These are phyloP conservation scores for Candida chauliodis DNA, from an alignment of 805 yeast species.

Conservation along the genomic window DNA sequence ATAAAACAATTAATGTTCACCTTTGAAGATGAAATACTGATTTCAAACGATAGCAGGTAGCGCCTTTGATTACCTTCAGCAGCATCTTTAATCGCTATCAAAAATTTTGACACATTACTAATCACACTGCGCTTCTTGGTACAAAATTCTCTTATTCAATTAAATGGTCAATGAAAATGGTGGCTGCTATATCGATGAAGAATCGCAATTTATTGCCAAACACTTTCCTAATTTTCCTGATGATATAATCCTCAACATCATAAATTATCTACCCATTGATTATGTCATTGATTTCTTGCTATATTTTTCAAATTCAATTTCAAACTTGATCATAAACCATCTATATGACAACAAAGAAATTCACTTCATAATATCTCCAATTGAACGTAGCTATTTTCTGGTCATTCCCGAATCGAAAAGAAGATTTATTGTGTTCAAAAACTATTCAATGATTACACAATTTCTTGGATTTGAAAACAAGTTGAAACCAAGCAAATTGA, in stretches of 20 bases:
- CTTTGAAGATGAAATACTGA: no score
- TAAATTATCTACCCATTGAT: slow-evolving; percentile 16
- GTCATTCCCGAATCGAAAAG: slow-evolving; percentile 2
- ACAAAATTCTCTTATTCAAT: no score
- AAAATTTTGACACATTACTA: no score
- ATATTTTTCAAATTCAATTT: slow-evolving; percentile 13
- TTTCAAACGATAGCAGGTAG: no score
- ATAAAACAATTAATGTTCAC: no score
- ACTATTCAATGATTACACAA: slow-evolving; percentile 29
- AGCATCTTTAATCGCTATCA: no score
- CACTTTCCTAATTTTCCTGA: slow-evolving; percentile 19
- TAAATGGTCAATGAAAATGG: no score
- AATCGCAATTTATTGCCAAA: slow-evolving; percentile 8
- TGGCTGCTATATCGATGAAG: no score
- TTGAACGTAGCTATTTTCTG: slow-evolving; percentile 10
- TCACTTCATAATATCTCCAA: slow-evolving; percentile 31
- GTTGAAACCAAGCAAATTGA: slow-evolving; percentile 20
- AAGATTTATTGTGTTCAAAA: slow-evolving; percentile 17
- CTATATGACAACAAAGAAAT: slow-evolving; percentile 26
- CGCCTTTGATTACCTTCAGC: no score
- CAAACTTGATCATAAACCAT: slow-evolving; percentile 21
- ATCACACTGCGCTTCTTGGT: no score
- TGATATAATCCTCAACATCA: slow-evolving; percentile 18
- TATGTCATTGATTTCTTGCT: slow-evolving; percentile 23
- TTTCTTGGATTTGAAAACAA: slow-evolving; percentile 27